These are phyloP conservation scores for Paramecium pentaurelia DNA, from an alignment of 73 alveolate genomes.

Conservation along the genomic window DNA sequence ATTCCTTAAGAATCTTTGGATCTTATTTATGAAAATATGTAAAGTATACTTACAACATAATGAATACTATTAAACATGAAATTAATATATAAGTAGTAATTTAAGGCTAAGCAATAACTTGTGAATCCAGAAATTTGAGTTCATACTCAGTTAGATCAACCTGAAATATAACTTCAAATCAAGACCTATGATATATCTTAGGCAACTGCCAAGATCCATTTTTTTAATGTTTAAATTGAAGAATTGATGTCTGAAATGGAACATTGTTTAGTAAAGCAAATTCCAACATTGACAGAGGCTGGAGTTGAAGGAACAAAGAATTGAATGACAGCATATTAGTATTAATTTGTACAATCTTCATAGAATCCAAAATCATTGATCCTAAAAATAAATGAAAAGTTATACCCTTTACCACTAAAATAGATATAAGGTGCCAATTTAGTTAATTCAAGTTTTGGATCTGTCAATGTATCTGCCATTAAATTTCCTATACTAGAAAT, in stretches of 20 bases:
- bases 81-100: background rate
- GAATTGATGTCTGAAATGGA: background rate
- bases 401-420: slow-evolving; percentile 38
- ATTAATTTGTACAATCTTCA: background rate
- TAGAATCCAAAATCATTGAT: slow-evolving; percentile 11
- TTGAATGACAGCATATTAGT: background rate
- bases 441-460: background rate
- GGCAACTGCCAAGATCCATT: background rate
- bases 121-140: background rate
- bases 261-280: slow-evolving; percentile 6
- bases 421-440: background rate
- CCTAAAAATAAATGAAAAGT: background rate
- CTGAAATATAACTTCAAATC: background rate
- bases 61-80: background rate
- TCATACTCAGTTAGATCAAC: slow-evolving; percentile 17
- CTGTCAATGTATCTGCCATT: background rate
- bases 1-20: background rate
- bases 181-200: background rate
- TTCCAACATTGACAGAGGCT: background rate
- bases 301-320: slow-evolving; percentile 13
- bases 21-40: background rate
- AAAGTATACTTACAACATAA: background rate
- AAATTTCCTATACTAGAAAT: background rate
- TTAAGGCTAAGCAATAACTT: background rate
- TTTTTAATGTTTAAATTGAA: background rate